Percentiles rank a stretch among this genome's conserved stretches.
Evolutionary conservation across 176 grass and related monocot genomes (phyloP).

Genomic region (Chrysopogon serrulatus): DNA sequence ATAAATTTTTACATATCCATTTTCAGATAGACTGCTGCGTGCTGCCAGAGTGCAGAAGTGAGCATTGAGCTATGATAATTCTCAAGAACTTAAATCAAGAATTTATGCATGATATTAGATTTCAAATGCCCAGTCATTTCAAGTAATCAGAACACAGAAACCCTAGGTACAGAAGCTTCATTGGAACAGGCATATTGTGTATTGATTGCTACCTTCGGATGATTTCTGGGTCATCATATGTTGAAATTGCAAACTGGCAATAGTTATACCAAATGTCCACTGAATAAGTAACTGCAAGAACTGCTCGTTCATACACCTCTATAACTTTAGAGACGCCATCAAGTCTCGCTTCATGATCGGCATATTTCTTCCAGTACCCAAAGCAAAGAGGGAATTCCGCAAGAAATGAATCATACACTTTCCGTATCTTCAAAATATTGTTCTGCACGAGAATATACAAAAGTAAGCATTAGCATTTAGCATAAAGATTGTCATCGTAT

Average conservation of each 20-base stretch:
- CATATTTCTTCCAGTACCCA: constrained; percentile 99
- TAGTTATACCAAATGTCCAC: constrained; percentile 99
- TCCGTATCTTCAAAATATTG: constrained; percentile 70
- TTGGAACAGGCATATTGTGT: neutral
- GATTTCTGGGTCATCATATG: constrained; percentile 89
- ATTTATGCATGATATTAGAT: constrained; percentile 15
- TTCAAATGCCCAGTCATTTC: constrained; percentile 1
- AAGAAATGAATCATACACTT: constrained; percentile 96
- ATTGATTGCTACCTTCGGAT: constrained; percentile 67
- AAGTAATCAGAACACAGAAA: constrained; percentile 23
- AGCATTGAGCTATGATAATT: neutral
- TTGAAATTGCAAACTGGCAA: constrained; percentile 83
- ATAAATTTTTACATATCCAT: neutral
- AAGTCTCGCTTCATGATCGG: constrained; percentile 86
- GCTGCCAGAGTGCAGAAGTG: neutral
- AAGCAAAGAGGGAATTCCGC: constrained; percentile 92
- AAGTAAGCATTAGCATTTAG: constrained; percentile 23
- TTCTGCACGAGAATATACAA: constrained; percentile 37
- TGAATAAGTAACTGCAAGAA: constrained; percentile 98
- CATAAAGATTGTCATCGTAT: neutral
- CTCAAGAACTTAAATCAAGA: constrained; percentile 12
- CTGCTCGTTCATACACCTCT: constrained; percentile 93
- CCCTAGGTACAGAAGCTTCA: neutral
- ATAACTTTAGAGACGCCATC: constrained; percentile 64
- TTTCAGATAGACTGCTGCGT: neutral